Conservation (phyloP, 2,329 filamentous ascomycete species). For the Clonostachys sp. region DNA sequence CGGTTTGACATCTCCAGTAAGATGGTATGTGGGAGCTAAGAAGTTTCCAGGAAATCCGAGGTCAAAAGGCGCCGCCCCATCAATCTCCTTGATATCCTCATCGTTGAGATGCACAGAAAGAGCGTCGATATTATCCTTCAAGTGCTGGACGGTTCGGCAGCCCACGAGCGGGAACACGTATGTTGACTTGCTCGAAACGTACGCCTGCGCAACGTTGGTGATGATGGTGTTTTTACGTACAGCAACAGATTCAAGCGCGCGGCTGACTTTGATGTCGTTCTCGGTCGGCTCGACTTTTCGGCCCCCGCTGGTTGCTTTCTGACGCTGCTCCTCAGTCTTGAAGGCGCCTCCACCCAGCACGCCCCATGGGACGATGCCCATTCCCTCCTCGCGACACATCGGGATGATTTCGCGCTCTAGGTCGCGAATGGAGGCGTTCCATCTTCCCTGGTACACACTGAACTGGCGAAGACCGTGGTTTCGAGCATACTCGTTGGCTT, state of each 20-base stretch:
- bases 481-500: conserved; percentile 15
- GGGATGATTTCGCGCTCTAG: conserved; percentile 18
- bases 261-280: conserved; percentile 38
- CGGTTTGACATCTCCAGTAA: conserved; percentile 7
- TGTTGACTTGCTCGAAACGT: conserved; percentile 59
- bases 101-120: conserved; percentile 47
- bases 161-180: conserved; percentile 26
- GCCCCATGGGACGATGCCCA: conserved; percentile 47
- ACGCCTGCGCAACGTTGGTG: conserved; percentile 50
- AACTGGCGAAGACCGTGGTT: conserved; percentile 12
- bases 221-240: conserved; percentile 19
- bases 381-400: conserved; percentile 12
- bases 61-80: conserved; percentile 40
- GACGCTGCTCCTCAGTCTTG: conserved; percentile 11
- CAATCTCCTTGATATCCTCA: conserved; percentile 57
- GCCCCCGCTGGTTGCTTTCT: not conserved
- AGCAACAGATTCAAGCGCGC: conserved; percentile 35
- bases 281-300: conserved; percentile 22
- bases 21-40: conserved; percentile 25
- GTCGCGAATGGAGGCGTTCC: conserved; percentile 11
- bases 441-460: conserved; percentile 15
- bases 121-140: conserved; percentile 60
- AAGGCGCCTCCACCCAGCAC: conserved; percentile 34
- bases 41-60: conserved; percentile 56
- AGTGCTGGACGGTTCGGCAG: conserved; percentile 56